These are phyloP conservation scores for Neurospora sp. DNA, from an alignment of 495 filamentous ascomycete genomes.

Conservation along the genomic window DNA sequence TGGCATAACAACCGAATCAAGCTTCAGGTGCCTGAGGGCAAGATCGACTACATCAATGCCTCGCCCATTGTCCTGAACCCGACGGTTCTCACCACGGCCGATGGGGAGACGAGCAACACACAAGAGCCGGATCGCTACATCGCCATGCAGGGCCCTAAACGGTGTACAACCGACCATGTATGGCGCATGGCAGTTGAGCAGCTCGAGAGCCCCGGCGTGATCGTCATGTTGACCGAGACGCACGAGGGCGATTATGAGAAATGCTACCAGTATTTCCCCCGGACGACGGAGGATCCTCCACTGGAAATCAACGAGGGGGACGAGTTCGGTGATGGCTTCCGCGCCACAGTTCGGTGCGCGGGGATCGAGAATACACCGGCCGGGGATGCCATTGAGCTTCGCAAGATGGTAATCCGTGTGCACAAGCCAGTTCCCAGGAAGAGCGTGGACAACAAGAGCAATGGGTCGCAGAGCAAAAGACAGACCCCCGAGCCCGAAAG, in stretches of 20 bases:
- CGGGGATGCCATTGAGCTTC: slow-evolving; percentile 43
- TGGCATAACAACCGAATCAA: slow-evolving; percentile 79
- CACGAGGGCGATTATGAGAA: slow-evolving; percentile 77
- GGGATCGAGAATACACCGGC: slow-evolving; percentile 36
- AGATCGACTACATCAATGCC: slow-evolving; percentile 92
- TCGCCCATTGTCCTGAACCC: slow-evolving; percentile 68
- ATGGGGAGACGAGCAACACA: slow-evolving; percentile 16
- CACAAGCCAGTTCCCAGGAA: slow-evolving; percentile 2
- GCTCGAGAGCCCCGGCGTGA: slow-evolving; percentile 64
- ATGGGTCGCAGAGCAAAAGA: background rate
- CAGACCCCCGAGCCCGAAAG: background rate
- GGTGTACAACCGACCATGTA: slow-evolving; percentile 58
- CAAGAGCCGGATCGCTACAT: slow-evolving; percentile 38
- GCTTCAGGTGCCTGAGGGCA: slow-evolving; percentile 67
- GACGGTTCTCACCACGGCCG: slow-evolving; percentile 44
- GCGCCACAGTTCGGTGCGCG: slow-evolving; percentile 41
- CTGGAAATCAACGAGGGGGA: slow-evolving; percentile 47
- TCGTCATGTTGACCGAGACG: slow-evolving; percentile 94
- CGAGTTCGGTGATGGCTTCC: slow-evolving; percentile 56
- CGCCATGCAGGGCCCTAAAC: slow-evolving; percentile 72
- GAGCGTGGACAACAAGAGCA: background rate
- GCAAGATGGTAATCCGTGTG: slow-evolving; percentile 41
- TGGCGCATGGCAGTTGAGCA: slow-evolving; percentile 97
- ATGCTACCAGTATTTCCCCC: slow-evolving; percentile 84
- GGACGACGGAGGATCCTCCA: slow-evolving; percentile 40